phyloP scores from a whole-genome alignment of 176 grass and related monocot genomes.

The sorghum (Sorghum bicolor) region Sorghum_bicolor_NCBIv3 NC_012871.2:38854001-38854500 shows the following conservation, averaged over 20 bases:
- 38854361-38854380: conserved; percentile 54
- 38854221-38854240: conserved; percentile 87
- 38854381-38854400: conserved; percentile 83
- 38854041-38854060: conserved; percentile 6
- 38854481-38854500: background rate
- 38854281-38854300: conserved; percentile 82
- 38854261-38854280: conserved; percentile 88
- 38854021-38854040: background rate
- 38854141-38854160: background rate
- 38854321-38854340: conserved; percentile 54
- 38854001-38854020: conserved; percentile 25
- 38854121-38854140: background rate
- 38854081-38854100: conserved; percentile 19
- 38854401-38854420: conserved; percentile 89
- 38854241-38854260: conserved; percentile 88
- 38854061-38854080: conserved; percentile 5
- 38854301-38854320: conserved; percentile 50
- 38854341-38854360: conserved; percentile 47
- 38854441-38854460: conserved; percentile 71
- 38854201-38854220: conserved; percentile 79
- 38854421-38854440: conserved; percentile 83
- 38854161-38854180: conserved; percentile 27
- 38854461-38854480: conserved; percentile 5
- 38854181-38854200: conserved; percentile 84
- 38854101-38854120: conserved; percentile 19